Base-by-base conservation (phyloP, 192 early-diverging fungal genomes). In the Martensiomyces pterosporus region DNA sequence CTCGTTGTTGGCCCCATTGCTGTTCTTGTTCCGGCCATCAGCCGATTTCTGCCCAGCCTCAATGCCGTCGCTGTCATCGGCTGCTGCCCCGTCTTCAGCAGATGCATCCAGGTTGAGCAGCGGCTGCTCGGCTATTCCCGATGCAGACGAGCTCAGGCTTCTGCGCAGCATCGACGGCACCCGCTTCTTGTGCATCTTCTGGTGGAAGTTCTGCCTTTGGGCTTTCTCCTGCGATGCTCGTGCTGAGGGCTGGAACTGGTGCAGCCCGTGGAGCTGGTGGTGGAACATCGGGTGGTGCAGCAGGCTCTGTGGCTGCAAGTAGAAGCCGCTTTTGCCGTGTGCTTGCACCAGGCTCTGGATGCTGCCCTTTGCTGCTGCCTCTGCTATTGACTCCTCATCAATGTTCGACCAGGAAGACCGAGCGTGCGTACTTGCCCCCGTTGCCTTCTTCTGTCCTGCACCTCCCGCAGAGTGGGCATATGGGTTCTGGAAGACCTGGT, bases 391-490 rank as follows among this genome's bases (percentile, higher is more conserved):
- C 25, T 65, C 63, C 14, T 57, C 59, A 24, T 74, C 70, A 5
- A 54, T 35, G 32, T 66, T 51, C 3, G 70, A 66, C 70, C 70
- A 74, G 2, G 70, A 74, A 0, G 63, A 61, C 21, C 70, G 57
- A 32, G 47, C 39, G 16, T 46, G 58, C 13, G 27, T 55, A 38
- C 24, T 38, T 18, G 47, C 29, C 12, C 6, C 5, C 6, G 12
- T 32, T 32, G 29, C 6, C 29, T 8, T 5, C 29, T 32, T n/a
- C n/a, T n/a, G n/a, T n/a, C 45, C 43, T 12, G 21, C 33, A 1
- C 26, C 24, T 15, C 33, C 49, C 18, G 52, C 16, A n/a, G n/a
- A n/a, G n/a, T n/a, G n/a, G n/a, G n/a, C n/a, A n/a, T 12, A 24
- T 25, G 5, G 15, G 25, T 25, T 23, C 1, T 24, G 41, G 34